Conservation (phyloP, 2,329 filamentous ascomycete genomes). For the Paracoccidioides lutzii region DNA sequence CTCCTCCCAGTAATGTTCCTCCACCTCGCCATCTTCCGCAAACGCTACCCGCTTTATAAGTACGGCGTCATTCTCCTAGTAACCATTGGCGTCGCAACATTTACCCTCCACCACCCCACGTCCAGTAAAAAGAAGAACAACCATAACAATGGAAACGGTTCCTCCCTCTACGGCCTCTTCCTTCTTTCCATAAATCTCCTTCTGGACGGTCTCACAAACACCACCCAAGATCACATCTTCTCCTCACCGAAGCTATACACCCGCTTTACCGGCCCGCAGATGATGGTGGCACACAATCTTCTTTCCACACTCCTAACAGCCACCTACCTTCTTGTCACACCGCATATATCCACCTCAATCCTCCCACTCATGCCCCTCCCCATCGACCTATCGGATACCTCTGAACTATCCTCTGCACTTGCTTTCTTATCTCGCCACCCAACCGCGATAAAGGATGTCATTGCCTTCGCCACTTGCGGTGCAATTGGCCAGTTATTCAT, state of each 20-base stretch:
- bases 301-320: constrained; percentile 69
- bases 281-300: constrained; percentile 98
- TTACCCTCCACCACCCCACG: constrained; percentile 72
- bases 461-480: constrained; percentile 81
- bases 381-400: constrained; percentile 44
- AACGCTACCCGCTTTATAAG: constrained; percentile 86
- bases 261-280: constrained; percentile 81
- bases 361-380: constrained; percentile 55
- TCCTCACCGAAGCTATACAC: constrained; percentile 48
- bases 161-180: constrained; percentile 59
- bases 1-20: constrained; percentile 97
- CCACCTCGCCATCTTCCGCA: constrained; percentile 82
- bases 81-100: constrained; percentile 83
- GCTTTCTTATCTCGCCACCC: constrained; percentile 72
- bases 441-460: constrained; percentile 68
- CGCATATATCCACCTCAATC: constrained; percentile 58
- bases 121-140: constrained; percentile 42
- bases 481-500: constrained; percentile 95
- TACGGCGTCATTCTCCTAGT: constrained; percentile 87
- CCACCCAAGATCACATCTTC: constrained; percentile 93
- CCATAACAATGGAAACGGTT: constrained; percentile 43
- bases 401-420: constrained; percentile 67
- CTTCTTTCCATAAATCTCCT: constrained; percentile 80
- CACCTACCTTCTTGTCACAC: constrained; percentile 62
- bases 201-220: constrained; percentile 92